Conservation (phyloP, 2,329 filamentous ascomycete species). For the Graphilbum fragrans region DNA sequence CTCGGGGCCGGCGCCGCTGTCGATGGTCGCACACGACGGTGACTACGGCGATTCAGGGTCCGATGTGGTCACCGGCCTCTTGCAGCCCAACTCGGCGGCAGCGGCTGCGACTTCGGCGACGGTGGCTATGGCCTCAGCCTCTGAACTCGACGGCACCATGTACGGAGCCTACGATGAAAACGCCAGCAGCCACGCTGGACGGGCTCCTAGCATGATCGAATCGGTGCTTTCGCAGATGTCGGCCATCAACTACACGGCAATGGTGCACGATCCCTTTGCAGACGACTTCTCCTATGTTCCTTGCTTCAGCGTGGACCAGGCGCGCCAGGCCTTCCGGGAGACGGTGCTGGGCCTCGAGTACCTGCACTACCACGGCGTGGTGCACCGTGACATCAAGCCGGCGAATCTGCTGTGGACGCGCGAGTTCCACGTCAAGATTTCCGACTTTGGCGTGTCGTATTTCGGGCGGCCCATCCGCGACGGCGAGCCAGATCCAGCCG, state of each 20-base stretch:
- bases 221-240: conserved; percentile 63
- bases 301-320: conserved; percentile 76
- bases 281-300: conserved; percentile 91
- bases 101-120: background rate
- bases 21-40: conserved; percentile 11
- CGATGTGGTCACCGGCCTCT: conserved; percentile 28
- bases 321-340: conserved; percentile 78
- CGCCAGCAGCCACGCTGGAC: conserved; percentile 39
- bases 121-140: conserved; percentile 25
- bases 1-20: conserved; percentile 18
- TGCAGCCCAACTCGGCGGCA: conserved; percentile 21
- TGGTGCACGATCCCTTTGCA: conserved; percentile 54
- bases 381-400: conserved; percentile 76
- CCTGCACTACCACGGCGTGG: conserved; percentile 75
- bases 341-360: conserved; percentile 91
- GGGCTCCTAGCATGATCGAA: conserved; percentile 70
- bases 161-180: conserved; percentile 58
- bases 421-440: conserved; percentile 87
- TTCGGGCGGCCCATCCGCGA: conserved; percentile 81
- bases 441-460: conserved; percentile 96
- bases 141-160: conserved; percentile 65
- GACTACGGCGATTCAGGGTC: conserved; percentile 37
- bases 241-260: conserved; percentile 45
- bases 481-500: conserved; percentile 64
- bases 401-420: conserved; percentile 83